These are phyloP conservation scores for Penicillium steckii DNA, from an alignment of 495 filamentous ascomycete genomes.

Conservation along the genomic window DNA sequence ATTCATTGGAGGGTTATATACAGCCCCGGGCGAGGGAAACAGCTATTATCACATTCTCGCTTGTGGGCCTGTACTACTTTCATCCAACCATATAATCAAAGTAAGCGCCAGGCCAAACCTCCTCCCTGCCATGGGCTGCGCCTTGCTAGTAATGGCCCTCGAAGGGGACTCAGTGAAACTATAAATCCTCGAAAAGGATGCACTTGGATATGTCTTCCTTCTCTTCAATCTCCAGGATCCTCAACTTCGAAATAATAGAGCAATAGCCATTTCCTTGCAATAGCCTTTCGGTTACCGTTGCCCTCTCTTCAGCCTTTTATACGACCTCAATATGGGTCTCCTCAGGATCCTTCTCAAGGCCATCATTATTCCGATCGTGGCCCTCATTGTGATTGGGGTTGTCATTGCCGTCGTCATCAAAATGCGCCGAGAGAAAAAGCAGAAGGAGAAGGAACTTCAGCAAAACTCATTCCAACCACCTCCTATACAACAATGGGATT, in stretches of 20 bases:
- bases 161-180: neutral
- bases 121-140: neutral
- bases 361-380: conserved; percentile 10
- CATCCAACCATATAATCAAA: neutral
- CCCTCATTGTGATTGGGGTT: conserved; percentile 4
- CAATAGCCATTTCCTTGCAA: neutral
- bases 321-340: conserved; percentile 4
- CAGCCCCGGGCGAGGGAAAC: neutral
- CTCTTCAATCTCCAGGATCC: neutral
- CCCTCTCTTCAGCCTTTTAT: neutral
- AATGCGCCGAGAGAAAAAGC: conserved; percentile 8
- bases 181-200: neutral
- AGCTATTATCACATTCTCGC: neutral
- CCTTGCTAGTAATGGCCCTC: neutral
- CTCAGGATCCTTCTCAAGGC: conserved; percentile 9
- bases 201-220: neutral
- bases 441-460: conserved; percentile 3
- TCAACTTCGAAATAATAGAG: neutral
- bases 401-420: neutral
- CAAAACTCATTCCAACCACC: conserved; percentile 2
- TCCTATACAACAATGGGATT: conserved; percentile 11
- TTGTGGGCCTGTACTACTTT: neutral
- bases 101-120: neutral
- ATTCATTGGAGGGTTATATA: conserved; percentile 1
- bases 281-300: neutral